Percentiles rank a stretch among this genome's conserved stretches.
Evolutionary conservation across 73 alveolate species (phyloP).

Genomic region (Paramecium biaurelia): DNA sequence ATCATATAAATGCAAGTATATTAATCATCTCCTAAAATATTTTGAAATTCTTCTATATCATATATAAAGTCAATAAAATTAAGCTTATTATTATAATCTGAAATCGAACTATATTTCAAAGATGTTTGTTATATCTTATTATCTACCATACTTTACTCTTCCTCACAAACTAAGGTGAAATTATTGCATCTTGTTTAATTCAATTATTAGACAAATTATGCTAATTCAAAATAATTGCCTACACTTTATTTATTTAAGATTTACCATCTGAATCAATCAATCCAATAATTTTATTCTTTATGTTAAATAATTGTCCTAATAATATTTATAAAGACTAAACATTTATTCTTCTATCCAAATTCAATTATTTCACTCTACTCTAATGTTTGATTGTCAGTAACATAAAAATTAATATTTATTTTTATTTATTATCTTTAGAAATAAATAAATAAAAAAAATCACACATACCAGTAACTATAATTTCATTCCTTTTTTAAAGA

Average conservation of each 20-base stretch:
- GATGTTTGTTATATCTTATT: background rate
- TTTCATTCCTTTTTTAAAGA: too few species aligned
- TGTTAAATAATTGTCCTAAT: background rate
- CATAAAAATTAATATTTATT: background rate
- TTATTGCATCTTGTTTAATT: background rate
- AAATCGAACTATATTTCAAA: background rate
- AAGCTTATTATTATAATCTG: background rate
- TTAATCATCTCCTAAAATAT: background rate
- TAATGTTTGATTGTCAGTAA: background rate
- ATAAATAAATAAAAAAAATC: background rate
- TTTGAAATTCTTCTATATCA: constrained; percentile 26
- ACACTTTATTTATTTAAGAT: background rate
- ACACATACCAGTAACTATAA: too few species aligned
- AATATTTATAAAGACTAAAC: background rate
- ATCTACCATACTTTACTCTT: background rate
- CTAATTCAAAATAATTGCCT: background rate
- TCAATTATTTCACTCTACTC: background rate
- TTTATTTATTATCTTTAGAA: background rate
- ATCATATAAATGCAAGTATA: constrained; percentile 2
- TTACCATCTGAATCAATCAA: constrained; percentile 34
- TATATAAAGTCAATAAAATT: constrained; percentile 7
- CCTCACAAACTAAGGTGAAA: background rate
- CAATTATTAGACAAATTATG: background rate
- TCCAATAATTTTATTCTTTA: background rate
- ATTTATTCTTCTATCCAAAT: constrained; percentile 14